Evolutionary conservation across 2,329 filamentous ascomycete genomes (phyloP).

Genomic region (Cladophialophora yegresii): DNA sequence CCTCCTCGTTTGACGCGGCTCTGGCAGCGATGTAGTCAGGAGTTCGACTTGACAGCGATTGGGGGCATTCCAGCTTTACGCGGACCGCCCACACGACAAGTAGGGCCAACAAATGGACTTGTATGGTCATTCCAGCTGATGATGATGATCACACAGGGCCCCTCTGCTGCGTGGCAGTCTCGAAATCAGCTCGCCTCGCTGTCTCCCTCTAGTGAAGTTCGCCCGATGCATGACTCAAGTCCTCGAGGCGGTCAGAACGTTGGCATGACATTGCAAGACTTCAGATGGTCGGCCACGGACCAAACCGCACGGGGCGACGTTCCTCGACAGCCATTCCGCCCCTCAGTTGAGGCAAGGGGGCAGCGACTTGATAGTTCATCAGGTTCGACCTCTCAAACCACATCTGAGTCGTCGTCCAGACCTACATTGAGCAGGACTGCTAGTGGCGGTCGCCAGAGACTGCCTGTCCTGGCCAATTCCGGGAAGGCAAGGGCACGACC

Average conservation of each 20-base stretch:
- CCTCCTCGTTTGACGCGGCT: conserved; percentile 47
- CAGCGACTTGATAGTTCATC: conserved; percentile 13
- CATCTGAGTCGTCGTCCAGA: conserved; percentile 24
- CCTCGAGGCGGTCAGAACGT: conserved; percentile 32
- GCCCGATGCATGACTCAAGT: conserved; percentile 32
- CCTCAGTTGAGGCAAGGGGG: conserved; percentile 11
- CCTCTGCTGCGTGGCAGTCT: conserved; percentile 1
- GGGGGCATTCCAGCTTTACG: conserved; percentile 25
- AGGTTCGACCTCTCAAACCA: conserved; percentile 19
- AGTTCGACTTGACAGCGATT: conserved; percentile 45
- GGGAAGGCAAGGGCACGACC: conserved; percentile 30
- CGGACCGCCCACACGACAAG: conserved; percentile 1
- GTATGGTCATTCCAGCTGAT: conserved; percentile 3
- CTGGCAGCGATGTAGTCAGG: conserved; percentile 39
- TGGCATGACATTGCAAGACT: conserved; percentile 31
- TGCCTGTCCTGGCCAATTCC: conserved; percentile 15
- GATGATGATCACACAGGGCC: conserved; percentile 3
- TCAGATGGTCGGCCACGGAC: conserved; percentile 10
- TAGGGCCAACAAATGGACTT: neutral
- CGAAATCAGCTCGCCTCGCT: conserved; percentile 18
- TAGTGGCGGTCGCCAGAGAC: conserved; percentile 26
- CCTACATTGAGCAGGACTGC: conserved; percentile 26
- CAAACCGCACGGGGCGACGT: conserved; percentile 4
- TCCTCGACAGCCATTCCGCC: conserved; percentile 12
- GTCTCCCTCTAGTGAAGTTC: conserved; percentile 13